Base-by-base conservation (phyloP, 208 protist species). In the Porcisia hertigi region DNA sequence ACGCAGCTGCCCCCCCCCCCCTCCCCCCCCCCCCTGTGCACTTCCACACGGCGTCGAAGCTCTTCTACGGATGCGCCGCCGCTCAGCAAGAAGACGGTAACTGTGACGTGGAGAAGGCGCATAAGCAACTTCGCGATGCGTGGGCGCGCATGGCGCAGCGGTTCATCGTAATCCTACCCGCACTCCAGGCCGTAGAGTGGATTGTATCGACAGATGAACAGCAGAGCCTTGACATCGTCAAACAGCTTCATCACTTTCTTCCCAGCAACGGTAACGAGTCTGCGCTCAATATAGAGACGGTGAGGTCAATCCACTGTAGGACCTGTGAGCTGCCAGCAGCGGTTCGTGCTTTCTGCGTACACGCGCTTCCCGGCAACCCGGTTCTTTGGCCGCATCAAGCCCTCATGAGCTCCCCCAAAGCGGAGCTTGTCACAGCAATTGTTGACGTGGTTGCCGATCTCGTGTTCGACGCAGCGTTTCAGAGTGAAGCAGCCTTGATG, bases 331-430 rank as follows among this genome's bases (percentile, higher is more conserved):
- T 82, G 53, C 78, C 78, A n/a, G 49, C 7, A 11, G 55, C 66
- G 53, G 55, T 66, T 43, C 78, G 78, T 25, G 73, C 78, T 43
- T 82, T 78, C 58, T 82, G 72, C 67, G n/a, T 82, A 54, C 73
- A 77, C 78, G 78, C 69, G 16, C 55, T 82, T 62, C 78, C 78
- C 11, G 78, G 73, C 9, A 82, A 82, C n/a, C 59, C 73, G 2
- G 52, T 78, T 45, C 69, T 78, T 67, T 67, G 73, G 20, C 67
- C 71, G 20, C 78, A 78, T 23, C 41, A 59, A 8, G 20, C 69
- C 36, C 59, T 82, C 41, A 41, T 59, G 20, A 54, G 73, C 52
- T 25, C 71, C 7, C n/a, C 58, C 7, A 54, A 62, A 3, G n/a
- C 66, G 34, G 49, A 62, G 16, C 67, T 78, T 16, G 69, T 71